A percentile compares a stretch with the other conserved stretches of the same genome.
Conservation (phyloP, 2,329 filamentous ascomycete genomes). For the Ophiocordyceps camponoti-floridani region DNA sequence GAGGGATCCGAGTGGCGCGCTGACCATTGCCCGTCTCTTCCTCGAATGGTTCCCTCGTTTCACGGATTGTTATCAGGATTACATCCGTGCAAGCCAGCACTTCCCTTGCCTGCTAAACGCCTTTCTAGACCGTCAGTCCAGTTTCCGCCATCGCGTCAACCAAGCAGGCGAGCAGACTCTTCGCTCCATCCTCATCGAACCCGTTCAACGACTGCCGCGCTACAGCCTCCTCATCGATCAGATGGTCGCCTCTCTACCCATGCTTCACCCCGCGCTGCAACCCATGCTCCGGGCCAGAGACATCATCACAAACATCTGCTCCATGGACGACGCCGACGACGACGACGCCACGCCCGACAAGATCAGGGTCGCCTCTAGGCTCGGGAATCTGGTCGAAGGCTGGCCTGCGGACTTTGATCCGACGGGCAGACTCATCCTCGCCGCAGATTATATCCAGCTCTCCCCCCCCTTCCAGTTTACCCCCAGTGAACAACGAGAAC, state of each 20-base stretch:
- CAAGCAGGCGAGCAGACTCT: conserved; percentile 80
- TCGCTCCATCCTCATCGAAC: conserved; percentile 85
- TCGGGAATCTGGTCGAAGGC: conserved; percentile 58
- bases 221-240: conserved; percentile 96
- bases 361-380: conserved; percentile 52
- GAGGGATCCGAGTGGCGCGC: conserved; percentile 61
- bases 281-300: conserved; percentile 76
- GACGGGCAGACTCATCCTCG: conserved; percentile 61
- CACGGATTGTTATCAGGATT: conserved; percentile 77
- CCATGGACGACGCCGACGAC: conserved; percentile 55
- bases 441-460: conserved; percentile 64
- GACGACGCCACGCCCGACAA: conserved; percentile 55
- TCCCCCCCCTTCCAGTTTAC: conserved; percentile 46
- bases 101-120: conserved; percentile 67
- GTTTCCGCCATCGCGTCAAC: conserved; percentile 63
- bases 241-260: conserved; percentile 70
- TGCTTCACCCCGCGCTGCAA: conserved; percentile 70
- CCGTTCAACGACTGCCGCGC: conserved; percentile 80
- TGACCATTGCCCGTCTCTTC: conserved; percentile 63
- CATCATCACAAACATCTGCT: conserved; percentile 91
- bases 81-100: conserved; percentile 76
- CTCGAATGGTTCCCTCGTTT: conserved; percentile 90
- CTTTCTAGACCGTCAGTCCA: conserved; percentile 66
- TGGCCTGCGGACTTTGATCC: conserved; percentile 61
- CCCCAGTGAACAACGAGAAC: conserved; percentile 12